A percentile compares a stretch with the other conserved stretches of the same genome.
phyloP scores from a whole-genome alignment of 768 basidiomycete genomes.

The Thelephora aurantiotincta region DNA sequence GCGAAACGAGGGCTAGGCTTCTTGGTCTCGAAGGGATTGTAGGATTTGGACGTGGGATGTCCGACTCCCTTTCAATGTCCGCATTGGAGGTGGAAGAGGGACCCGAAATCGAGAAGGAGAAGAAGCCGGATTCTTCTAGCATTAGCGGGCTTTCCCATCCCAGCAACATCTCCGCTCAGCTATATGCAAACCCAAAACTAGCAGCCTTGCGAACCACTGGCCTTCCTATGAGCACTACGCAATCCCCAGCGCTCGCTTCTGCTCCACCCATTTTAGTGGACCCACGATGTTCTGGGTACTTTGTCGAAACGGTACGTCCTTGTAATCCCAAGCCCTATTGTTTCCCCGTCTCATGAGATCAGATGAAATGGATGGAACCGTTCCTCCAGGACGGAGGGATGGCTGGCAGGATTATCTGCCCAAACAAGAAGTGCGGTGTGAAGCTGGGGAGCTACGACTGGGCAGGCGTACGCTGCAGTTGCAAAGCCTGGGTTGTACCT shows the following conservation, averaged over 20 bases:
- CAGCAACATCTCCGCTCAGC: constrained; percentile 28
- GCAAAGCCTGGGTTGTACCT: constrained; percentile 85
- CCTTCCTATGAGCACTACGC: constrained; percentile 6
- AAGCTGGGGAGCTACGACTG: constrained; percentile 97
- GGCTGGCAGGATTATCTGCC: constrained; percentile 83
- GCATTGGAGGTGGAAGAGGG: constrained; percentile 38
- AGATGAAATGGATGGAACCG: constrained; percentile 95
- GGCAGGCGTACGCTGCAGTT: constrained; percentile 88
- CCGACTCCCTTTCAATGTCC: constrained; percentile 34
- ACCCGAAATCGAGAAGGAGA: constrained; percentile 14
- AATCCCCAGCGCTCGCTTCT: constrained; percentile 2
- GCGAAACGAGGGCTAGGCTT: constrained; percentile 6
- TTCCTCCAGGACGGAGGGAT: constrained; percentile 62
- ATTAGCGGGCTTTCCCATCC: constrained; percentile 13
- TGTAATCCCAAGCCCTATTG: not conserved
- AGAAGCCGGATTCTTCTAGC: constrained; percentile 9
- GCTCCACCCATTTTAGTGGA: constrained; percentile 59
- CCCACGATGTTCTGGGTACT: constrained; percentile 89
- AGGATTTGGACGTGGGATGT: constrained; percentile 18
- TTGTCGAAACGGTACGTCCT: constrained; percentile 77
- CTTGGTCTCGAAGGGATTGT: constrained; percentile 11
- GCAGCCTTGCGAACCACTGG: constrained; percentile 28
- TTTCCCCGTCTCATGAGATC: not conserved
- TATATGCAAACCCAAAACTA: constrained; percentile 32
- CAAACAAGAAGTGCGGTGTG: constrained; percentile 77